Evolutionary conservation across 176 grass and related monocot genomes (phyloP), one percentile per base, ranked within the genome.

Genomic region (Zoysia pacifica): DNA sequence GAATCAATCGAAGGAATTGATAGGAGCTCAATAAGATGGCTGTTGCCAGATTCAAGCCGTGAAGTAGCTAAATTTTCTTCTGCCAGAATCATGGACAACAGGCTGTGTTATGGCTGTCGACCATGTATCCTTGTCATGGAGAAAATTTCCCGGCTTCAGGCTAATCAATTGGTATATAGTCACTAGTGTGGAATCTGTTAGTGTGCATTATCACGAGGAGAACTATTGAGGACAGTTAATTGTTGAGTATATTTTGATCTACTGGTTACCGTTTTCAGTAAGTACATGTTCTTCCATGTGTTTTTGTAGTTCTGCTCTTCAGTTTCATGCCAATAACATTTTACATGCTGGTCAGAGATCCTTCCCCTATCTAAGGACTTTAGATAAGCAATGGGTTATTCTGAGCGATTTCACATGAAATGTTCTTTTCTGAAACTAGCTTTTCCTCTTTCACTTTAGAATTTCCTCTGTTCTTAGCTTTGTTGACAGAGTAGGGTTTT

Each of bases 1-100:
- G 43, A 44, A 84, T 64, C 44, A 4, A 46, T 63, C 44, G 40
- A 28, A 51, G 2, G 28, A 28, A 28, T 28, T 61, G 41, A 12
- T 79, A 75, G 54, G 28, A 28, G 28, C 0, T 62, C 20, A 81
- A 85, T 85, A 89, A 85, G 45, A 35, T 41, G 72, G 51, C 36
- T 48, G 11, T 61, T 28, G 68, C 82, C 70, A 54, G 40, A 51
- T 43, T 84, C 28, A 88, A 73, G 80, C 69, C 86, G 85, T 90
- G 91, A 92, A 97, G 91, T 92, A 92, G 94, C 69, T 90, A 87
- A 97, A 97, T 97, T 94, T 97, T 97, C 87, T 97, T 91, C 85
- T 58, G 28, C 77, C 11, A 12, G 53, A 38, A 15, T 1, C 28
- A 54, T 52, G 82, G 56, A 62, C 14, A 82, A 51, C 67, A 76